phyloP scores from a whole-genome alignment of 2,329 filamentous ascomycete species.

The Periconia digitata region DNA sequence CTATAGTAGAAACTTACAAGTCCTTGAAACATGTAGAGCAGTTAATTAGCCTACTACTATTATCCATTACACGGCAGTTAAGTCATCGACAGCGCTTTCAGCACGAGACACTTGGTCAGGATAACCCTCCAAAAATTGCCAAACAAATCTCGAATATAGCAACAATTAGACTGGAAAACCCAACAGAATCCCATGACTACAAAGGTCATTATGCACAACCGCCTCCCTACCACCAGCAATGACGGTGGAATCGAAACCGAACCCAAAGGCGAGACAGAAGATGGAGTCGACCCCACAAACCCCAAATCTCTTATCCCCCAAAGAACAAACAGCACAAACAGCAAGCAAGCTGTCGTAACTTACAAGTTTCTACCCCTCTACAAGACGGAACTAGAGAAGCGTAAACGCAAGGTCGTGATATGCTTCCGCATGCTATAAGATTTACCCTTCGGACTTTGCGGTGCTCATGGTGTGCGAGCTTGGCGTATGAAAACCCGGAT shows the following conservation, averaged over 20 bases:
- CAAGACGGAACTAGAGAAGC: constrained; percentile 6
- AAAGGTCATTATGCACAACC: no score
- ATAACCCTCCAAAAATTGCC: constrained; percentile 45
- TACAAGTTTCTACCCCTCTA: no score
- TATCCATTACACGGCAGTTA: no score
- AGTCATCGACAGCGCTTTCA: no score
- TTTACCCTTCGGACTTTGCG: constrained; percentile 71
- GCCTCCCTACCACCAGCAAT: no score
- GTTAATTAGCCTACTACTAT: no score
- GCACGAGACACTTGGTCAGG: no score
- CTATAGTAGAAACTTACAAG: no score
- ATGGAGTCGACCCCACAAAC: constrained; percentile 18
- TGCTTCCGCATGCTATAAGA: constrained; percentile 83
- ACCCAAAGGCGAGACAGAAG: neutral
- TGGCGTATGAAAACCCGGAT: constrained; percentile 63
- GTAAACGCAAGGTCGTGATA: constrained; percentile 47
- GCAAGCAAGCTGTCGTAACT: no score
- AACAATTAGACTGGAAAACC: constrained; percentile 55
- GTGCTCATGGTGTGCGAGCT: constrained; percentile 73
- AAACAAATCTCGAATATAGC: constrained; percentile 80
- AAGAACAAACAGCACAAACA: no score
- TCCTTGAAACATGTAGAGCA: no score
- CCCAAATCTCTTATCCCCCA: no score
- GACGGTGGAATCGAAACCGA: constrained; percentile 12
- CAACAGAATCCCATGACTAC: neutral